Evolutionary conservation across 768 basidiomycete genomes (phyloP), one percentile per base, ranked within the genome.

Genomic region (Mrakia gelida): DNA sequence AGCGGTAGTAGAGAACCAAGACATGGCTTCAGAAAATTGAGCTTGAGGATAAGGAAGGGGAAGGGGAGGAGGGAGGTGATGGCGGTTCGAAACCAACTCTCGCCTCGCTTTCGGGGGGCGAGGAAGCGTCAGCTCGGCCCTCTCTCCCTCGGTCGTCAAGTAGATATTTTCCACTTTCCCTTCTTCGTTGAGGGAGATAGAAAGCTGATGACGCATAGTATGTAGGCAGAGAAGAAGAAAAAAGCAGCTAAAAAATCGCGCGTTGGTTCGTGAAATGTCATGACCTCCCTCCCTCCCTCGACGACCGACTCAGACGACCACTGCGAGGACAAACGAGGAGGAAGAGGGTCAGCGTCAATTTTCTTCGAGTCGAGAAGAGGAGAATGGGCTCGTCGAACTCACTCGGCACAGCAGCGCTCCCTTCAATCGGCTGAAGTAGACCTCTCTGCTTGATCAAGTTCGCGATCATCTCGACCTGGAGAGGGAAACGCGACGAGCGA

Each of bases 401-500:
- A 70, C 67, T 70, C 0, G 67, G 67, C 1, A 70, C 67, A 41
- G 67, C 38, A 11, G 43, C 16, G 6, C n/a, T 26, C 9, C n/a
- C n/a, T n/a, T 28, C 34, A 4, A 79, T 13, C 10, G 68, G 78
- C n/a, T 45, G 30, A 18, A 79, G 78, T 43, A 79, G 70, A 0
- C 54, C 30, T 34, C 71, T 28, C 59, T 56, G 32, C 63, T 75
- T 75, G 70, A 79, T 75, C 56, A 79, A 43, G 71, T 75, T 63
- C 3, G 75, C 78, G 78, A 79, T 75, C 43, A 38, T 38, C 59
- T 79, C 78, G 59, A 79, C 77, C 77, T 78, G 62, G 18, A 32
- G 11, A 6, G 9, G 3, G 23, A 23, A 23, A 21, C 21, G 45
- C 32, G 7, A 23, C 26, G 34, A 49, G 10, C 11, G n/a, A n/a